phyloP scores from a whole-genome alignment of 202 grass and related monocot genomes.

The Panicum virgatum region DNA sequence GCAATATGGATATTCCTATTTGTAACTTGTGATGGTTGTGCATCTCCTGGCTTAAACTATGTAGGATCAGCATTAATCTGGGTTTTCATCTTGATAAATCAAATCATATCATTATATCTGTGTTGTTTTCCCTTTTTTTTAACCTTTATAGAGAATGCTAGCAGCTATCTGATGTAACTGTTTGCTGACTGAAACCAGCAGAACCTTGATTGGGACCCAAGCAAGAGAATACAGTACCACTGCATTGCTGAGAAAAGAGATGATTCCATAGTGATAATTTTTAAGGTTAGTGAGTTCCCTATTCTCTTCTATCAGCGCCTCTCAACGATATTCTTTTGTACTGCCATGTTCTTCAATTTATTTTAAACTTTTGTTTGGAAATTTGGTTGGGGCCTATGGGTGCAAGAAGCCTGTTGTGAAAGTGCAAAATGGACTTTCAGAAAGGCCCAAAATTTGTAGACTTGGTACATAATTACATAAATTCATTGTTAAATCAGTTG shows the following conservation, averaged over 20 bases:
- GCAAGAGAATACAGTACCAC: conserved; percentile 60
- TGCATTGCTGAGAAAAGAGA: conserved; percentile 52
- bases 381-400: background rate
- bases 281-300: conserved; percentile 55
- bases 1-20: background rate
- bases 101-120: background rate
- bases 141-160: background rate
- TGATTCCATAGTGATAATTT: conserved; percentile 13
- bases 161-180: background rate
- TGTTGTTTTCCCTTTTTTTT: background rate
- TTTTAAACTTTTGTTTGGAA: background rate
- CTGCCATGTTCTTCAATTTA: background rate
- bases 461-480: background rate
- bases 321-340: conserved; percentile 1
- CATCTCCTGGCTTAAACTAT: background rate
- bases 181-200: conserved; percentile 41
- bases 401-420: background rate
- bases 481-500: background rate
- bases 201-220: conserved; percentile 59
- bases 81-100: background rate
- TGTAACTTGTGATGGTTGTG: background rate
- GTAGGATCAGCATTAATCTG: background rate
- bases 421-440: background rate
- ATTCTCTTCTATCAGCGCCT: background rate
- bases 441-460: background rate